phyloP scores from a whole-genome alignment of 176 grass and related monocot species.

The Oropetium thomaeum region DNA sequence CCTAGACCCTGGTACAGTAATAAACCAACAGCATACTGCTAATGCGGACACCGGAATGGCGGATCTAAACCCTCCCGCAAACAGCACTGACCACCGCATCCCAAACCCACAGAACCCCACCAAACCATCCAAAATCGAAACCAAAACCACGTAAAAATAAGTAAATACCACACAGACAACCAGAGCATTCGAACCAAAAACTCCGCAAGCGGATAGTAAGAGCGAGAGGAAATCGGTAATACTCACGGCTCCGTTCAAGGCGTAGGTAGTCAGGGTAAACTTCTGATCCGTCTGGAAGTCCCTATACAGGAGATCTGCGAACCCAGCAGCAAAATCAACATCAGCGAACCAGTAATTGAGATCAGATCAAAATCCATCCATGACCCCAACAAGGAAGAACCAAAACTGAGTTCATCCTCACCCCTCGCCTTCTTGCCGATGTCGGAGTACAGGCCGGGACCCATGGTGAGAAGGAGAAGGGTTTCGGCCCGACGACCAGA shows the following conservation, averaged over 20 bases:
- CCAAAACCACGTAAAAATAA: not conserved
- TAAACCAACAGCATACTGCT: not conserved
- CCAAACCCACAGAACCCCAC: not conserved
- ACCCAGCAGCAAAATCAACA: not conserved
- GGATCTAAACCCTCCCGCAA: not conserved
- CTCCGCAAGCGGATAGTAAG: not conserved
- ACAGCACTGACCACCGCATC: not conserved
- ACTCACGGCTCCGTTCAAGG: constrained; percentile 62
- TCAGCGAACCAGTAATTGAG: not conserved
- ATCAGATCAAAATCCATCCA: not conserved
- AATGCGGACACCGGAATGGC: not conserved
- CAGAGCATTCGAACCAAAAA: not conserved
- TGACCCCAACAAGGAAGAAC: not conserved
- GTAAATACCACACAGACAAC: not conserved
- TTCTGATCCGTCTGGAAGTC: constrained; percentile 63
- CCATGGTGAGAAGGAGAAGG: constrained; percentile 21
- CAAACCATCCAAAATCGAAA: not conserved
- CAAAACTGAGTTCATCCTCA: constrained; percentile 3
- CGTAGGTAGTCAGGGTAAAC: constrained; percentile 48
- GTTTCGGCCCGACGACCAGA: not conserved
- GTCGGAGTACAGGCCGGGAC: constrained; percentile 57
- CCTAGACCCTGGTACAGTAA: not conserved
- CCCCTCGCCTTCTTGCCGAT: constrained; percentile 62
- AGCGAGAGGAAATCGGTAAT: not conserved
- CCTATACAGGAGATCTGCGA: constrained; percentile 62